phyloP scores from a whole-genome alignment of 768 basidiomycete genomes.

The Lentinula guzmanii region DNA sequence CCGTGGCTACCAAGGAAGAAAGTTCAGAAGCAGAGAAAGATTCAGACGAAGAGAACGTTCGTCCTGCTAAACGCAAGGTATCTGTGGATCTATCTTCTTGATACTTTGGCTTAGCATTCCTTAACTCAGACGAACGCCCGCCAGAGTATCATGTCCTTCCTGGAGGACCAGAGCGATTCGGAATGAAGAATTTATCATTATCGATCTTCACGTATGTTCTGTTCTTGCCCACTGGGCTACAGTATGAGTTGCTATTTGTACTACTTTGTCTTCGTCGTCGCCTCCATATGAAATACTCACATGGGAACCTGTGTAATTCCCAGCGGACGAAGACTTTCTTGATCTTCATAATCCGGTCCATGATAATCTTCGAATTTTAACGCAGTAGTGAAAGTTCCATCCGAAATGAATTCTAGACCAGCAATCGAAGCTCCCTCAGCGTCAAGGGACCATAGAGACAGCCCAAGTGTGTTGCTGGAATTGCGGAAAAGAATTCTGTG shows the following conservation, averaged over 20 bases:
- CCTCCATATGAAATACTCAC: not conserved
- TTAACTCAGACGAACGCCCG: conserved; percentile 35
- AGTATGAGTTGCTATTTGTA: not conserved
- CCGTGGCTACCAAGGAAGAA: conserved; percentile 19
- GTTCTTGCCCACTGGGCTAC: not conserved
- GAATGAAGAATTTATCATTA: conserved; percentile 26
- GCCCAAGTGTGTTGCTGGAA: conserved; percentile 38
- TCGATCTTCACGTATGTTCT: not conserved
- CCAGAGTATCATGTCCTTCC: conserved; percentile 64
- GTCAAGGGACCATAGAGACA: conserved; percentile 47
- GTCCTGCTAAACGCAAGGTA: conserved; percentile 39
- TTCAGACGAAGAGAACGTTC: conserved; percentile 23
- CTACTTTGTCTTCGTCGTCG: not conserved
- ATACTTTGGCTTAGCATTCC: not conserved
- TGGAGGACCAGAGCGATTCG: conserved; percentile 66
- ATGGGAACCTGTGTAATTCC: not conserved
- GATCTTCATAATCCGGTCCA: conserved; percentile 34
- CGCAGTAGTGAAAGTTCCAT: conserved; percentile 37
- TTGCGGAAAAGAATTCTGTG: conserved; percentile 33
- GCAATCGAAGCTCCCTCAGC: conserved; percentile 33
- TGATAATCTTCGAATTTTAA: conserved; percentile 34
- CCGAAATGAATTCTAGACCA: conserved; percentile 35
- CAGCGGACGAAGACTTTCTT: conserved; percentile 24
- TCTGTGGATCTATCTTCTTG: conserved; percentile 2
- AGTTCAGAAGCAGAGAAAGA: conserved; percentile 23